phyloP scores from a whole-genome alignment of 768 basidiomycete genomes.

The Gelatoporia subvermispora region DNA sequence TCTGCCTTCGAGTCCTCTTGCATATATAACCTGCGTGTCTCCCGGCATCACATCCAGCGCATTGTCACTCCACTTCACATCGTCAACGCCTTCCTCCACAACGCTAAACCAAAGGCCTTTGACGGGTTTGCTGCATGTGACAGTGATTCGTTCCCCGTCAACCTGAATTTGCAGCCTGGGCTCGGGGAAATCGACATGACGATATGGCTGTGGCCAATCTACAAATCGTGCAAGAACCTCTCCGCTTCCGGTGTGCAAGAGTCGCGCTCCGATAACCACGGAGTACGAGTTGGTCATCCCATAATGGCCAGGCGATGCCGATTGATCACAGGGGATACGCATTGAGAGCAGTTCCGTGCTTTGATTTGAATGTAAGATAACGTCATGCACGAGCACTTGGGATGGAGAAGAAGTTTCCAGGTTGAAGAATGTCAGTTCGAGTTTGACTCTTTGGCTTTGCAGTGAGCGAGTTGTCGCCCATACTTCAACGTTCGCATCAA shows the following conservation, averaged over 20 bases:
- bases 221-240: slow-evolving; percentile 62
- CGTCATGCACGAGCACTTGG: slow-evolving; percentile 5
- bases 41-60: slow-evolving; percentile 83
- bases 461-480: slow-evolving; percentile 85
- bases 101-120: slow-evolving; percentile 81
- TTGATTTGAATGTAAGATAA: slow-evolving; percentile 32
- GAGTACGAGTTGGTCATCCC: slow-evolving; percentile 18
- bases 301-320: background rate
- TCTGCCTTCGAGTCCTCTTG: slow-evolving; percentile 52
- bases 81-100: slow-evolving; percentile 41
- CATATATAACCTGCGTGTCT: slow-evolving; percentile 65
- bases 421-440: slow-evolving; percentile 63
- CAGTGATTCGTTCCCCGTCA: slow-evolving; percentile 49
- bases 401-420: slow-evolving; percentile 37
- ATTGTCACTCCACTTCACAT: slow-evolving; percentile 72
- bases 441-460: slow-evolving; percentile 43
- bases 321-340: slow-evolving; percentile 17
- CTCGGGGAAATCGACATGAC: slow-evolving; percentile 26
- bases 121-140: slow-evolving; percentile 59
- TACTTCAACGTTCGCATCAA: slow-evolving; percentile 64
- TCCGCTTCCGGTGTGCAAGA: slow-evolving; percentile 46
- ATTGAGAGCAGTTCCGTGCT: slow-evolving; percentile 35
- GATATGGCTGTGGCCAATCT: slow-evolving; percentile 51
- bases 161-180: slow-evolving; percentile 17
- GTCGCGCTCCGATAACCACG: slow-evolving; percentile 67